Base-by-base conservation (phyloP, 345 rosid genomes). In the Eucalyptus globulus region DNA sequence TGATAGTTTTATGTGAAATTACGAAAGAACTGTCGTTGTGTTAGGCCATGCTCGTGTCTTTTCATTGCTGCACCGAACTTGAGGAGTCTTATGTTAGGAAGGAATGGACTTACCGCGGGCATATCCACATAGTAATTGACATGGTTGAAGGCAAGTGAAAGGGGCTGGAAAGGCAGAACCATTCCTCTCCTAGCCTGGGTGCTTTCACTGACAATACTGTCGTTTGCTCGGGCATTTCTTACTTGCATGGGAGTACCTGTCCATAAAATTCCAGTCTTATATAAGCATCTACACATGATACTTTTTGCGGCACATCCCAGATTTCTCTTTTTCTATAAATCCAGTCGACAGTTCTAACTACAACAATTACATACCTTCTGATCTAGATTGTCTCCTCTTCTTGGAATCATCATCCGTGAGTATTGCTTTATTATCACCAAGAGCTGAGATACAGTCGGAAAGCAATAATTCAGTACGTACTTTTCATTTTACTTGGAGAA, bases 101-200 rank as follows among this genome's bases (percentile, higher is more conserved):
- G 47, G n/a, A 31, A 6, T 58, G 62, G 44, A 69, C 89, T 19
- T 51, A 88, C 89, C 9, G 92, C 65, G n/a, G 94, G 94, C 93
- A 93, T 93, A 85, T 91, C 93, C 12, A 93, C 94, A 31, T 86
- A 93, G 86, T 91, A 93, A 17, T 87, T 91, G 65, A 93, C 91
- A 22, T 76, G 83, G 88, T 93, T 90, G 53, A 93, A 93, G 21
- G 92, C 91, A 89, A 91, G 91, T 26, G 93, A 92, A 29, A 91
- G 86, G 21, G 92, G 92, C 86, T 92, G 89, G 91, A 93, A 93
- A 45, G 94, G 94, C 62, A 93, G 92, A 89, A 92, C 92, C 94
- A 92, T 92, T 72, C 93, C 95, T 87, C 91, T 89, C 80, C 88
- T 91, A 24, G 88, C 40, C 40, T 80, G 51, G 50, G 62, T 62